Evolutionary conservation across 495 filamentous ascomycete species (phyloP).

Genomic region (Hypoxylon cercidicola): DNA sequence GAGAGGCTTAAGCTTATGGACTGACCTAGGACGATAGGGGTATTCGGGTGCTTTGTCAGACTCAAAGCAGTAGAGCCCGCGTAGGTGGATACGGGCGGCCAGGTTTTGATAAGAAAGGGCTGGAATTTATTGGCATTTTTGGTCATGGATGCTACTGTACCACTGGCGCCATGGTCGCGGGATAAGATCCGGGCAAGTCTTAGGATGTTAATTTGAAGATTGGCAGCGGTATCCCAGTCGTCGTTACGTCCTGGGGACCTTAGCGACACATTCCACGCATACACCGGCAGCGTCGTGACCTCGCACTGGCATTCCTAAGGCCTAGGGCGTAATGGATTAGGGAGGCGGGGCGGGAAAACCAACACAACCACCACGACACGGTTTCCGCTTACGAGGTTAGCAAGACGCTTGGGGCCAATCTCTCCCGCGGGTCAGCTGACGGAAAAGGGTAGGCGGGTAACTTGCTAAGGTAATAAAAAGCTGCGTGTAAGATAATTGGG

Average conservation of each 20-base stretch:
- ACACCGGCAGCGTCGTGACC: conserved; percentile 35
- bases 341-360: conserved; percentile 3
- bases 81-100: conserved; percentile 34
- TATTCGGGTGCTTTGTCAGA: conserved; percentile 12
- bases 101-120: conserved; percentile 35
- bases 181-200: conserved; percentile 28
- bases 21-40: conserved; percentile 18
- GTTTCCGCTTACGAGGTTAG: conserved; percentile 25
- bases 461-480: no score
- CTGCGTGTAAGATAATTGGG: no score
- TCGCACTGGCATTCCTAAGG: conserved; percentile 24
- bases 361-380: conserved; percentile 19
- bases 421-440: no score
- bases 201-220: conserved; percentile 39
- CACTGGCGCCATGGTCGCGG: conserved; percentile 31
- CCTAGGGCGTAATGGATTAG: conserved; percentile 5
- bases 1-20: conserved; percentile 8
- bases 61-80: conserved; percentile 17
- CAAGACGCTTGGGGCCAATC: background rate
- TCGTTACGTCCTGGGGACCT: conserved; percentile 32
- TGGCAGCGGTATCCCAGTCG: conserved; percentile 46
- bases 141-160: conserved; percentile 34
- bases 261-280: conserved; percentile 44
- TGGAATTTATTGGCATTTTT: conserved; percentile 36
- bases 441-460: no score